Conservation (phyloP, 2,329 filamentous ascomycete species). For the Aspergillus texensis region DNA sequence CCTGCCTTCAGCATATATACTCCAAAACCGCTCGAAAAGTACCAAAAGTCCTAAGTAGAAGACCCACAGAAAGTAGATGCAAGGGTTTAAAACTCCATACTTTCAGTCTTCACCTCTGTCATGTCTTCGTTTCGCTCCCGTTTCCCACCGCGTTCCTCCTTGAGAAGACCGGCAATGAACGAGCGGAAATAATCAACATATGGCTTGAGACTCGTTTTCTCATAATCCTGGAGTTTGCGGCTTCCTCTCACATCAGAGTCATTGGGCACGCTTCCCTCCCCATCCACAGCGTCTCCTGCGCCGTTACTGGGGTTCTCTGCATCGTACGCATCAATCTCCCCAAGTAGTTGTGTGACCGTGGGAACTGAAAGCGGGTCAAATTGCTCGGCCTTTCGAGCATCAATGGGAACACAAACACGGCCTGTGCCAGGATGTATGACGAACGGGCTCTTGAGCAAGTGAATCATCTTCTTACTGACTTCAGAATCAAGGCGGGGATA, state of each 20-base stretch:
- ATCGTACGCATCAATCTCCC: constrained; percentile 84
- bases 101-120: constrained; percentile 46
- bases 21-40: constrained; percentile 16
- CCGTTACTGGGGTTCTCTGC: constrained; percentile 32
- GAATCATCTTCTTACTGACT: constrained; percentile 96
- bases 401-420: constrained; percentile 92
- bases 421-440: constrained; percentile 95
- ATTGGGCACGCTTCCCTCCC: constrained; percentile 36
- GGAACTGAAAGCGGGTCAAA: constrained; percentile 91
- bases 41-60: background rate
- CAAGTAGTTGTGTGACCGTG: constrained; percentile 78
- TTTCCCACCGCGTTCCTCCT: constrained; percentile 65
- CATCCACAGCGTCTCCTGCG: constrained; percentile 47
- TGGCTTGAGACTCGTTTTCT: constrained; percentile 93
- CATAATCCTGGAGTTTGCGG: constrained; percentile 75
- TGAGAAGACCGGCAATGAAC: constrained; percentile 78
- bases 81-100: constrained; percentile 66
- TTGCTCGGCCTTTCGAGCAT: constrained; percentile 69
- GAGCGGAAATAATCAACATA: constrained; percentile 87
- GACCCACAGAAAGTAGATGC: background rate
- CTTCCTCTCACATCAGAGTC: constrained; percentile 37
- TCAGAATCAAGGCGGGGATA: constrained; percentile 96
- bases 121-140: constrained; percentile 55
- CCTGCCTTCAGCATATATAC: background rate
- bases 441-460: constrained; percentile 96